Evolutionary conservation across 495 filamentous ascomycete genomes (phyloP), one percentile per base, ranked within the genome.

Genomic region (Halenospora varia): DNA sequence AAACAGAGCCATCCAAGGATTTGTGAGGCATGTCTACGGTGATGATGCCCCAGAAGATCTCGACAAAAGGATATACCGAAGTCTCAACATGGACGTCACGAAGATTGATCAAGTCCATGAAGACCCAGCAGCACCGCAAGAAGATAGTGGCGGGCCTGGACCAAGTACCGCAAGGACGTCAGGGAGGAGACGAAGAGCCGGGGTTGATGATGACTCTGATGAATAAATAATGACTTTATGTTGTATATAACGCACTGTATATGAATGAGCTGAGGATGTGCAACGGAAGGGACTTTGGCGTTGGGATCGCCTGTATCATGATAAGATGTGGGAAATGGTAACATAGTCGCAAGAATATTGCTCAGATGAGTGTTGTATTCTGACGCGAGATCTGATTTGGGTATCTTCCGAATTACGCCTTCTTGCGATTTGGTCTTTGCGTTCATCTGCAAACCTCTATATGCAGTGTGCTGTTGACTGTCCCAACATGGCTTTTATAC

Each of bases 21-120:
- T 97, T 50, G 83, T 93, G 2, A 79, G 79, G 53, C 74, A 81
- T 54, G 72, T 85, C 25, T 84, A 81, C 70, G 80, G 77, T 0
- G 55, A 64, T 25, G 70, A 72, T 8, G 67, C 68, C 24, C 75
- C 68, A 8, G 71, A 76, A 2, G 79, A 82, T 49, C 65, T 87
- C 20, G 75, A 81, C 49, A 74, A 70, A 62, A 79, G 77, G 61
- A 59, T 86, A 17, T 70, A 77, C 54, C 64, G 66, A n/a, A 83
- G 79, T 64, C 61, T 84, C 24, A 76, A 77, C n/a, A 73, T 81
- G 10, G 70, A 75, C 52, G 66, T 70, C 25, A 49, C 52, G 41
- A 53, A 48, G 40, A 61, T 59, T 17, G 62, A 71, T 39, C 64
- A 47, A 8, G 68, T 74, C 3, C 63, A 62, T 10, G 73, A 75